phyloP scores from a whole-genome alignment of 768 basidiomycete species.

The Leccinellum luteum region DNA sequence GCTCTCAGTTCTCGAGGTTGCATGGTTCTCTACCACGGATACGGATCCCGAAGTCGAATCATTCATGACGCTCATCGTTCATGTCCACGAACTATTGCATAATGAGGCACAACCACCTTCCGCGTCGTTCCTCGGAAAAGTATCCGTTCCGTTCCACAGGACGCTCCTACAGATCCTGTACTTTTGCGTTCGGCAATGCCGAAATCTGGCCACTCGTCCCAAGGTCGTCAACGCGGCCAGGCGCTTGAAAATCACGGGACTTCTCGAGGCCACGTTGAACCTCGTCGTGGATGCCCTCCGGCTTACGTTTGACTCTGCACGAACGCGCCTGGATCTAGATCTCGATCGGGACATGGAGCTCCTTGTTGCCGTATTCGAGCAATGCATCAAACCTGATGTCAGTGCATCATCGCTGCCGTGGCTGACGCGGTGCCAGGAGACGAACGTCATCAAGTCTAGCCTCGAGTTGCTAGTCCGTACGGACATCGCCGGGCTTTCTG shows the following conservation, averaged over 20 bases:
- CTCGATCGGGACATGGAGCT: constrained; percentile 81
- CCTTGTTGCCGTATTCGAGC: constrained; percentile 79
- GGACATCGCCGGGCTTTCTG: constrained; percentile 69
- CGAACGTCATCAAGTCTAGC: constrained; percentile 71
- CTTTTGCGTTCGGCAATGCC: constrained; percentile 67
- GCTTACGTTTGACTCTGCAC: constrained; percentile 63
- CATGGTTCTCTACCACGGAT: constrained; percentile 66
- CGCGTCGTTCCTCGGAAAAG: constrained; percentile 64
- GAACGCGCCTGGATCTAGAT: constrained; percentile 53
- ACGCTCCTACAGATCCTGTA: constrained; percentile 77
- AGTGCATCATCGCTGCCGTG: constrained; percentile 69
- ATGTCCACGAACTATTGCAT: constrained; percentile 61
- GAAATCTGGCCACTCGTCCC: constrained; percentile 45
- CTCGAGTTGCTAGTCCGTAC: constrained; percentile 68
- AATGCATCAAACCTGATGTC: constrained; percentile 68
- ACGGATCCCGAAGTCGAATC: constrained; percentile 51
- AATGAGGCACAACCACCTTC: constrained; percentile 75
- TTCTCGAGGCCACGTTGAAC: constrained; percentile 59
- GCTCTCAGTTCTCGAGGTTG: constrained; percentile 73
- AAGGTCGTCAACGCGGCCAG: constrained; percentile 59
- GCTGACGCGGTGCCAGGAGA: constrained; percentile 79
- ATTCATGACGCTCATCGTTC: constrained; percentile 61
- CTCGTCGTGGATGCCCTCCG: constrained; percentile 69
- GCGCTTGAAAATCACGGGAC: constrained; percentile 53
- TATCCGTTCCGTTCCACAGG: constrained; percentile 73